These are phyloP conservation scores for Neurospora sp. DNA, from an alignment of 495 filamentous ascomycete species.

Conservation along the genomic window DNA sequence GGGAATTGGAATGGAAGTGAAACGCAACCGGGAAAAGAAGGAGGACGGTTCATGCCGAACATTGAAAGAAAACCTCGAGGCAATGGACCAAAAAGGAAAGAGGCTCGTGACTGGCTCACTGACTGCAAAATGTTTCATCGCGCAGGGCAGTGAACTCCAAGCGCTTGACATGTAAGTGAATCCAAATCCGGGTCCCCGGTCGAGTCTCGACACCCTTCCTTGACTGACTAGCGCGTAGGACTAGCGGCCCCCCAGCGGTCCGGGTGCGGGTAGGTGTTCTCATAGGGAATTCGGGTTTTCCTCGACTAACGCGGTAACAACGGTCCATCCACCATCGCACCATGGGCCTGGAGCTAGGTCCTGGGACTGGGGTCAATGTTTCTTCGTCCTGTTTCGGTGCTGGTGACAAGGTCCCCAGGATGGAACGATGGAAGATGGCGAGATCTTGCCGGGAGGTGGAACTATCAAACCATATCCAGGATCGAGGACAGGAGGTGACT, in stretches of 20 bases:
- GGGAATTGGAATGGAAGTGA: not conserved
- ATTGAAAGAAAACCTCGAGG: not conserved
- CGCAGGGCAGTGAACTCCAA: not conserved
- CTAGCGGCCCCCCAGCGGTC: not conserved
- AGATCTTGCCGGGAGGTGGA: not conserved
- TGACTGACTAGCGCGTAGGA: not conserved
- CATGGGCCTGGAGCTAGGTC: not conserved
- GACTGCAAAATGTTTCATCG: not conserved
- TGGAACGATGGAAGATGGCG: not conserved
- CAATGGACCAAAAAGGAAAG: not conserved
- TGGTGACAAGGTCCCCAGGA: not conserved
- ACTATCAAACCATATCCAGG: not conserved
- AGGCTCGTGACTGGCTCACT: not conserved
- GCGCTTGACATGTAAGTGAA: not conserved
- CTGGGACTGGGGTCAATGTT: not conserved
- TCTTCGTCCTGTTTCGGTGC: not conserved
- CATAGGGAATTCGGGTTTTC: not conserved
- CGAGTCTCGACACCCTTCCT: not conserved
- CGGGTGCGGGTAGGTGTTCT: not conserved
- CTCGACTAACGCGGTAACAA: not conserved
- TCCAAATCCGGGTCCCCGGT: not conserved
- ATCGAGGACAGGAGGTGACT: not conserved
- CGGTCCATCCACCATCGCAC: not conserved
- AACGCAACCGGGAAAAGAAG: not conserved
- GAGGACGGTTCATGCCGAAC: not conserved